Base-by-base conservation (phyloP, 2,329 filamentous ascomycete genomes). In the Rhynchosporium agropyri region DNA sequence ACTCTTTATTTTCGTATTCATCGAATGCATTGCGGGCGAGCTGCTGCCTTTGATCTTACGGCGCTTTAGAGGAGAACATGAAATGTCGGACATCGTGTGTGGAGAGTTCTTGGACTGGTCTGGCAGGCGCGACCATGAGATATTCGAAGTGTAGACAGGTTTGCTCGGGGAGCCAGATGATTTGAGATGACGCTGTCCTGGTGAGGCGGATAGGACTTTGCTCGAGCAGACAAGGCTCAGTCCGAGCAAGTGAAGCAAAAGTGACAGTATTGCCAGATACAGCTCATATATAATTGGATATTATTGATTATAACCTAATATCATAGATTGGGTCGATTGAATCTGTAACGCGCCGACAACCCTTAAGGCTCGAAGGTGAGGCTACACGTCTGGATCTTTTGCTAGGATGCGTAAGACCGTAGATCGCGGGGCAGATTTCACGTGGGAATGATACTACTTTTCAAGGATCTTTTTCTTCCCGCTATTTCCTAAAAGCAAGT, bases 61-160 rank as follows among this genome's bases (percentile, higher is more conserved):
- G 33, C 69, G 70, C 59, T 71, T 72, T 13, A 64, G 61, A 36
- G 64, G 62, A 48, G 64, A 64, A 45, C 67, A 60, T 31, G 64
- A 65, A 26, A 42, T 48, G 43, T 69, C 64, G 28, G 54, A 60
- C 65, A 68, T 66, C 20, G 49, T 66, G 20, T 36, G 40, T 28
- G 43, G n/a, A 42, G 31, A 28, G 15, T 3, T 28, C 26, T 38
- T 10, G 13, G 36, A 31, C 13, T 15, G 42, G 13, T 20, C 38
- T 13, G 26, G 45, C 7, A n/a, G 20, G 31, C 40, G 40, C 42
- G 43, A 15, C 45, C 13, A 5, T 43, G 42, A 20, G 20, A 4
- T 57, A 29, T 36, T 50, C n/a, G 48, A 31, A 6, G 15, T 20
- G 12, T 20, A 29, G 36, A 36, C n/a, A 33, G n/a, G 10, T 10